Conservation (phyloP, 2,329 filamentous ascomycete genomes). For the Sclerotiophoma versabilis region DNA sequence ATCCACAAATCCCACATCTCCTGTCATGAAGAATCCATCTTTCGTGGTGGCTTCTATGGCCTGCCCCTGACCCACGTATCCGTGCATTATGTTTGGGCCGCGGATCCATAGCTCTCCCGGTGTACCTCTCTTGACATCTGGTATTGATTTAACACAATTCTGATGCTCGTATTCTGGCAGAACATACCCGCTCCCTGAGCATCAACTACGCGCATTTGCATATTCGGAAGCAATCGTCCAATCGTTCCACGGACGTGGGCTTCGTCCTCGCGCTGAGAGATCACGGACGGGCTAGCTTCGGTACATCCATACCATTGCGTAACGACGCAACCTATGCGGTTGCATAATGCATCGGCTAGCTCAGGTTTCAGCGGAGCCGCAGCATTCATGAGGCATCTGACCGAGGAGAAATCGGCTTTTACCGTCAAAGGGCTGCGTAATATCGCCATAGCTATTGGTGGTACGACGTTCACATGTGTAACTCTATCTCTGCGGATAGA, state of each 20-base stretch:
- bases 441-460: neutral
- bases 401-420: constrained; percentile 19
- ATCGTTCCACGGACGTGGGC: neutral
- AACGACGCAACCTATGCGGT: neutral
- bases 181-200: neutral
- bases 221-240: neutral
- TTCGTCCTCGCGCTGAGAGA: neutral
- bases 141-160: too few relatives aligned
- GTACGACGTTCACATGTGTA: neutral
- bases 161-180: too few relatives aligned
- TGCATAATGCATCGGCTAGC: neutral
- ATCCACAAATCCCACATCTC: constrained; percentile 34
- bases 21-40: constrained; percentile 46
- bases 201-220: neutral
- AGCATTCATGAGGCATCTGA: constrained; percentile 27
- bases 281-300: neutral
- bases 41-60: constrained; percentile 10
- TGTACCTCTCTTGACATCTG: constrained; percentile 50
- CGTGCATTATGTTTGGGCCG: constrained; percentile 48
- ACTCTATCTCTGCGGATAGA: neutral
- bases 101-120: constrained; percentile 46
- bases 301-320: neutral
- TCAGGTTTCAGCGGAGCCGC: constrained; percentile 21
- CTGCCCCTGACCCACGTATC: constrained; percentile 48
- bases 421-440: neutral